phyloP scores from a whole-genome alignment of 1,284 basidiomycete species.

The Thelephora terrestris region DNA sequence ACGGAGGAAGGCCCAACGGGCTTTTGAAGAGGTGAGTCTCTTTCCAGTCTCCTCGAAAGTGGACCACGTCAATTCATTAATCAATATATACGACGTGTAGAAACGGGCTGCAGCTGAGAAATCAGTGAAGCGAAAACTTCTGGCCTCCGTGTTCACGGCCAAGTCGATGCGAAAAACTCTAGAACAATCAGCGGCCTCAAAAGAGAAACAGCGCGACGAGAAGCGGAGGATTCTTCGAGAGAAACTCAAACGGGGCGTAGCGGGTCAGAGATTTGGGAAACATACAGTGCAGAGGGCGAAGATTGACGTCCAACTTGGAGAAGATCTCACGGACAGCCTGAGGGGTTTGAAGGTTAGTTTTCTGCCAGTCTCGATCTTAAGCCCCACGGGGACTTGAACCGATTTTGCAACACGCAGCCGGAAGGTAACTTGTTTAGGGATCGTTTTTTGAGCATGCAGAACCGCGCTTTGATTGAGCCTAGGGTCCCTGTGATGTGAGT shows the following conservation, averaged over 20 bases:
- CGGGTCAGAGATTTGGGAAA: conserved; percentile 65
- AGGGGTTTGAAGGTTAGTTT: conserved; percentile 68
- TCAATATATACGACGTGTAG: conserved; percentile 27
- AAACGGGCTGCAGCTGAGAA: conserved; percentile 56
- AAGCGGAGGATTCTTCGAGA: conserved; percentile 31
- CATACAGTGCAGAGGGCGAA: conserved; percentile 61
- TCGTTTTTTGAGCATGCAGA: conserved; percentile 75
- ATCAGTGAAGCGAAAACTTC: conserved; percentile 45
- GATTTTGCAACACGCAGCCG: conserved; percentile 38
- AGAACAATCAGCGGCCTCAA: conserved; percentile 28
- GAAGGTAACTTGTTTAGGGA: conserved; percentile 93
- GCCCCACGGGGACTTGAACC: no score
- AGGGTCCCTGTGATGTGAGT: conserved; percentile 65
- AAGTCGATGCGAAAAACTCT: conserved; percentile 42
- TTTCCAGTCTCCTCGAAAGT: background rate
- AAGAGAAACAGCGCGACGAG: conserved; percentile 31
- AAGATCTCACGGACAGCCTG: conserved; percentile 84
- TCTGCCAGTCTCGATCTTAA: background rate
- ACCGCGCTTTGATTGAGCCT: conserved; percentile 70
- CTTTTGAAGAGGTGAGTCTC: conserved; percentile 42
- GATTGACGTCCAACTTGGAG: conserved; percentile 84
- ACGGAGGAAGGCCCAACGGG: conserved; percentile 44
- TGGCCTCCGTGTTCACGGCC: conserved; percentile 43
- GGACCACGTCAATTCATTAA: background rate
- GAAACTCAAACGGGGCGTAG: conserved; percentile 47